Evolutionary conservation across 345 rosid genomes (phyloP).

Genomic region (Adansonia digitata): DNA sequence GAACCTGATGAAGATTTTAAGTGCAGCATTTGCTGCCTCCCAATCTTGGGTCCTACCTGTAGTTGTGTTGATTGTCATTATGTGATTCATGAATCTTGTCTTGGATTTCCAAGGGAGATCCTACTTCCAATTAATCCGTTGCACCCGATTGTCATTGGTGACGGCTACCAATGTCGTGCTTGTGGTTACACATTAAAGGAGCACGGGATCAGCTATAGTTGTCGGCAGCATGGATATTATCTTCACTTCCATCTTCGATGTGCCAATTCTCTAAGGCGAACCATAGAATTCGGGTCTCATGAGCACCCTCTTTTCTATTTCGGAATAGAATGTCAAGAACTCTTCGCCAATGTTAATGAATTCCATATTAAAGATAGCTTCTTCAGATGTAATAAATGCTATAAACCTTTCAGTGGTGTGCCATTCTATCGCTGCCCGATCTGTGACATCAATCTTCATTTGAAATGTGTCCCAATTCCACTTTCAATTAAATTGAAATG

Average conservation of each 20-base stretch:
- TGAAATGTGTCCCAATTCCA: background rate
- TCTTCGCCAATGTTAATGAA: no score
- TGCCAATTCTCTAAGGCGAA: background rate
- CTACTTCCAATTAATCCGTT: constrained; percentile 8
- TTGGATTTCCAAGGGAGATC: constrained; percentile 7
- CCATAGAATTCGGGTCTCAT: background rate
- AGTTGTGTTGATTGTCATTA: constrained; percentile 8
- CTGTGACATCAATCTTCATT: background rate
- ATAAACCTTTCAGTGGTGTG: no score
- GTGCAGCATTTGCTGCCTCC: constrained; percentile 11
- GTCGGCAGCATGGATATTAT: no score
- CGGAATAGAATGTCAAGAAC: background rate
- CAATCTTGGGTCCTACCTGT: background rate
- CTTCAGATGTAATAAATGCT: background rate
- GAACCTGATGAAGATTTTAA: background rate
- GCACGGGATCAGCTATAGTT: background rate
- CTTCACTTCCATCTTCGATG: background rate
- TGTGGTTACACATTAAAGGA: background rate
- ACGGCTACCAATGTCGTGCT: background rate
- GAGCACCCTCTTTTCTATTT: constrained; percentile 15
- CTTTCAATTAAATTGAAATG: background rate
- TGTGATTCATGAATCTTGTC: constrained; percentile 11
- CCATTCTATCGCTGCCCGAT: background rate
- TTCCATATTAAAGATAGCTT: no score
- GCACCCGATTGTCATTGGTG: background rate